phyloP scores from a whole-genome alignment of 805 yeast species.

The Ogataea paraovalis region DNA sequence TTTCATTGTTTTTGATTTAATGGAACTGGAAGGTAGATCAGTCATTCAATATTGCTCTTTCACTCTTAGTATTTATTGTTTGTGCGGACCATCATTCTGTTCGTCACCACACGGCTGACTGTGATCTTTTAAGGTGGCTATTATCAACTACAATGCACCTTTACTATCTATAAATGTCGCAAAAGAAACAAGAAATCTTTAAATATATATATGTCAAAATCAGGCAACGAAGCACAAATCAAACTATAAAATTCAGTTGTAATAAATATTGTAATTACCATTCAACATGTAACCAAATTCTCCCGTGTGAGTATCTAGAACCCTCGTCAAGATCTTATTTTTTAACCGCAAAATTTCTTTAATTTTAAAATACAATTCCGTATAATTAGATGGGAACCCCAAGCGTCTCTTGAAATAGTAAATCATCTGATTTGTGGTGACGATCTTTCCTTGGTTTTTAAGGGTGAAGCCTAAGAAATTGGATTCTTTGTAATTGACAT shows the following conservation, averaged over 20 bases:
- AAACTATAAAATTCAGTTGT: not conserved
- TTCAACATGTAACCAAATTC: constrained; percentile 15
- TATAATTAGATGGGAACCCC: constrained; percentile 5
- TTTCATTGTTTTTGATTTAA: not conserved
- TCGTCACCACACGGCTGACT: too few relatives aligned
- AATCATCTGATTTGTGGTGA: constrained; percentile 13
- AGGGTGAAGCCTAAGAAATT: constrained; percentile 2
- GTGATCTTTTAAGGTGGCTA: too few relatives aligned
- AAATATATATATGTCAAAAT: not conserved
- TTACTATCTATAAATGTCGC: too few relatives aligned
- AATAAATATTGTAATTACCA: constrained; percentile 6
- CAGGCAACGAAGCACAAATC: not conserved
- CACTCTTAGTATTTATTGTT: too few relatives aligned
- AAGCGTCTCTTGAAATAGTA: constrained; percentile 9
- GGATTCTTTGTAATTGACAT: constrained; percentile 3
- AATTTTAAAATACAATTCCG: constrained; percentile 11
- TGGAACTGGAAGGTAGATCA: too few relatives aligned
- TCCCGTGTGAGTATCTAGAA: constrained; percentile 11
- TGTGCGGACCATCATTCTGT: too few relatives aligned
- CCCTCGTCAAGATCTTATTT: constrained; percentile 7
- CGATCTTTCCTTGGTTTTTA: constrained; percentile 6
- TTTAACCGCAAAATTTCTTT: constrained; percentile 11
- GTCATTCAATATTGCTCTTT: too few relatives aligned
- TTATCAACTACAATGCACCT: too few relatives aligned
- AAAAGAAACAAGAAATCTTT: too few relatives aligned